Conservation (phyloP, 2,329 filamentous ascomycete genomes). For the Teratosphaeria destructans region DNA sequence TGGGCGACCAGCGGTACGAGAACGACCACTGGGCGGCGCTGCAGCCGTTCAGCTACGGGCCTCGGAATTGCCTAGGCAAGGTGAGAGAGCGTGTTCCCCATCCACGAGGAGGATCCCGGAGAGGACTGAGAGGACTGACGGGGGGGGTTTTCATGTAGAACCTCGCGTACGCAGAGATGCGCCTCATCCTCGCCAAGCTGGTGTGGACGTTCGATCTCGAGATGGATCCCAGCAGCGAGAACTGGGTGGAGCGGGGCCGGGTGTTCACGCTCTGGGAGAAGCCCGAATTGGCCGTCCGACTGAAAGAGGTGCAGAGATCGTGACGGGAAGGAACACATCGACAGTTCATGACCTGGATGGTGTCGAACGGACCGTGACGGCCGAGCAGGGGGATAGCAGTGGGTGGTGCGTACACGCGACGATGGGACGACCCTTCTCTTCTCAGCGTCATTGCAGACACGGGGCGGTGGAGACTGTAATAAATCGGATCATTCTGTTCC, state of each 20-base stretch:
- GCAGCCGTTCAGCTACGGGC: constrained; percentile 24
- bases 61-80: constrained; percentile 23
- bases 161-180: constrained; percentile 29
- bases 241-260: constrained; percentile 13
- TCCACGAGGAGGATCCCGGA: neutral
- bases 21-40: constrained; percentile 18
- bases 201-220: constrained; percentile 32
- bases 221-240: constrained; percentile 13
- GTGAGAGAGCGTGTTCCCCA: constrained; percentile 3
- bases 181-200: constrained; percentile 29
- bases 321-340: neutral
- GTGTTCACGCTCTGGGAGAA: constrained; percentile 18
- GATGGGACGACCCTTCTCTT: neutral
- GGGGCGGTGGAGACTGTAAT: neutral
- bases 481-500: no score
- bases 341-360: neutral
- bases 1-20: constrained; percentile 14
- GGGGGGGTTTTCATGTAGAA: constrained; percentile 8
- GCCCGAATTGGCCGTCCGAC: constrained; percentile 12
- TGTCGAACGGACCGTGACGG: neutral
- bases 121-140: neutral
- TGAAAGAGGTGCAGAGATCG: constrained; percentile 9
- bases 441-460: no score
- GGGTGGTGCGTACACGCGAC: neutral
- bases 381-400: neutral